These are phyloP conservation scores for Kwoniella pini DNA, from an alignment of 768 basidiomycete species.

Conservation along the genomic window DNA sequence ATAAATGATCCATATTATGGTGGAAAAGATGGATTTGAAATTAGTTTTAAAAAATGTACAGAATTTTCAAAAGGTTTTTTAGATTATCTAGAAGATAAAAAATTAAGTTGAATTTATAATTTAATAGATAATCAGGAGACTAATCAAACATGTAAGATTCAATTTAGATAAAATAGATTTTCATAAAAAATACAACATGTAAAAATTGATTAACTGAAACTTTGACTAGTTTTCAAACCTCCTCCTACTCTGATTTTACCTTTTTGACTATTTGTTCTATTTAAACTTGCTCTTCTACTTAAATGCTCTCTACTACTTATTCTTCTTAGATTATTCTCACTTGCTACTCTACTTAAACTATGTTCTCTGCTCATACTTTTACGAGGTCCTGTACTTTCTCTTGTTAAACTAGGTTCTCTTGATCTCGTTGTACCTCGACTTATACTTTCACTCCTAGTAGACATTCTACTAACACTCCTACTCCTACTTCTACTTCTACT, in stretches of 20 bases:
- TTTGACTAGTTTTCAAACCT: background rate
- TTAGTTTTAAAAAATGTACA: slow-evolving; percentile 74
- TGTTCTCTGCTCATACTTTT: background rate
- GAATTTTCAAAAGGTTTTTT: slow-evolving; percentile 75
- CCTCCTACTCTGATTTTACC: no score
- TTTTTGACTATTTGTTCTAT: slow-evolving; percentile 1
- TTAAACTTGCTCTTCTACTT: background rate
- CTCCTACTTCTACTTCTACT: slow-evolving; percentile 20
- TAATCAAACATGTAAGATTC: background rate
- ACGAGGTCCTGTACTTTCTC: background rate
- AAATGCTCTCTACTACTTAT: background rate
- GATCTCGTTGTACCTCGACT: background rate
- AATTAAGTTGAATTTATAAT: background rate
- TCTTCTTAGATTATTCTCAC: background rate
- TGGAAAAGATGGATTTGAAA: slow-evolving; percentile 70
- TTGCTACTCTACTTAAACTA: background rate
- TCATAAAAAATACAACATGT: background rate
- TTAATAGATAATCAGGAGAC: background rate
- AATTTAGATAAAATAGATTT: no score
- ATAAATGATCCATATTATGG: slow-evolving; percentile 83
- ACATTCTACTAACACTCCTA: slow-evolving; percentile 8
- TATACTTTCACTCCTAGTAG: slow-evolving; percentile 17
- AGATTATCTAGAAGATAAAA: slow-evolving; percentile 58
- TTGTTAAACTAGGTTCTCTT: background rate
- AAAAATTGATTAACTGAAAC: background rate